phyloP scores from a whole-genome alignment of 1,139 yeast genomes.

The Pneumocystis sp. region DNA sequence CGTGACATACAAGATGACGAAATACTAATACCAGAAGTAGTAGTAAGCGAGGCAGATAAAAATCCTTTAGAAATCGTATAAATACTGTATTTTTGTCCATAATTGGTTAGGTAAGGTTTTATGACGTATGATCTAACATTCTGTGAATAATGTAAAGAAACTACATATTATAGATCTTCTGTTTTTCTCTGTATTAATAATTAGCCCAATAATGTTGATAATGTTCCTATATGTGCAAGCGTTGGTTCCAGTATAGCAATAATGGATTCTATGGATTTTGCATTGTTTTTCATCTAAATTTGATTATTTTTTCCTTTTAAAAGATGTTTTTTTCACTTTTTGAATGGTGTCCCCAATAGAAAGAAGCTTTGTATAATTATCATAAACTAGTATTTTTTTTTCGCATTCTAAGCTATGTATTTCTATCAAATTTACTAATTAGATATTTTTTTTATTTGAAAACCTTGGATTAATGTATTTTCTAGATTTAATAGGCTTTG shows the following conservation, averaged over 20 bases:
- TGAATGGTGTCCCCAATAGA: neutral
- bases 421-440: neutral
- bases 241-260: neutral
- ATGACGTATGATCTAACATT: neutral
- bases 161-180: neutral
- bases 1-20: conserved; percentile 20
- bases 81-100: neutral
- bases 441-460: neutral
- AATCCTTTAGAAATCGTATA: conserved; percentile 39
- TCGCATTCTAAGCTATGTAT: neutral
- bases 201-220: neutral
- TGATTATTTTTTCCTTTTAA: neutral
- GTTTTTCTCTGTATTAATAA: neutral
- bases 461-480: neutral
- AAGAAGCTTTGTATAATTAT: neutral
- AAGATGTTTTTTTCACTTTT: neutral
- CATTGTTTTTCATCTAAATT: neutral
- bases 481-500: neutral
- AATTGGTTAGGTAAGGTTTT: neutral
- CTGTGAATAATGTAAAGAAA: neutral
- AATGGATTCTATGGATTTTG: neutral
- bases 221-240: neutral
- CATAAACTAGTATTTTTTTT: neutral
- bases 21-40: conserved; percentile 22
- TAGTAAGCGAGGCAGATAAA: conserved; percentile 36